Evolutionary conservation across 148 eudicot species (phyloP).

Genomic region (Chenopodium quinoa): DNA sequence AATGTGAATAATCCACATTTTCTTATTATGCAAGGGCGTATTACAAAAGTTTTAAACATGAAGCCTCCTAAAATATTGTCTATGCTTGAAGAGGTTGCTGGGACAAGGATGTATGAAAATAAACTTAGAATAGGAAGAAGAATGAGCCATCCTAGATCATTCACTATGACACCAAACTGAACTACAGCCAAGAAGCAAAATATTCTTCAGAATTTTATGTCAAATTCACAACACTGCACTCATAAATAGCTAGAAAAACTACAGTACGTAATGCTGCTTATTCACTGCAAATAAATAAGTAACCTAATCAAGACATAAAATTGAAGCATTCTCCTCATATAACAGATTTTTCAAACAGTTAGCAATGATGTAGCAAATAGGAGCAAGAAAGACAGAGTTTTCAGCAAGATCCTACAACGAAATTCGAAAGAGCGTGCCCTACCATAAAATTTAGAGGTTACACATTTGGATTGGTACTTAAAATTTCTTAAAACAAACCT

Average conservation of each 20-base stretch:
- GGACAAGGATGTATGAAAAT: no score
- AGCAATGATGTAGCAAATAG: constrained; percentile 8
- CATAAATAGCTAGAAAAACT: neutral
- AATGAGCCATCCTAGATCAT: neutral
- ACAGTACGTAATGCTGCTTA: neutral
- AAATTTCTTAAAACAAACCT: constrained; percentile 13
- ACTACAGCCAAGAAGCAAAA: neutral
- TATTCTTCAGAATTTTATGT: constrained; percentile 24
- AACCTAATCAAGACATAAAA: neutral
- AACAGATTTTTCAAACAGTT: constrained; percentile 1
- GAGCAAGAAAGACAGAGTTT: constrained; percentile 25
- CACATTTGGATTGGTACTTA: neutral
- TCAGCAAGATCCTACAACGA: neutral
- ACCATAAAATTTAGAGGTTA: constrained; percentile 8
- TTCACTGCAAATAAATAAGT: neutral
- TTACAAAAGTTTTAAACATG: no score
- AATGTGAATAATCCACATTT: no score
- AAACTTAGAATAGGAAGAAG: neutral
- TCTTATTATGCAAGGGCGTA: no score
- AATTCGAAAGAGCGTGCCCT: neutral
- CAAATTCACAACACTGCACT: neutral
- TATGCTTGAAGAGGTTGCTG: no score
- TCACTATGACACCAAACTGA: neutral
- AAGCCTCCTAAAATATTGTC: no score
- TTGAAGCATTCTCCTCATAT: neutral